These are phyloP conservation scores for Agrocybe praecox DNA, from an alignment of 768 basidiomycete genomes.

Conservation along the genomic window DNA sequence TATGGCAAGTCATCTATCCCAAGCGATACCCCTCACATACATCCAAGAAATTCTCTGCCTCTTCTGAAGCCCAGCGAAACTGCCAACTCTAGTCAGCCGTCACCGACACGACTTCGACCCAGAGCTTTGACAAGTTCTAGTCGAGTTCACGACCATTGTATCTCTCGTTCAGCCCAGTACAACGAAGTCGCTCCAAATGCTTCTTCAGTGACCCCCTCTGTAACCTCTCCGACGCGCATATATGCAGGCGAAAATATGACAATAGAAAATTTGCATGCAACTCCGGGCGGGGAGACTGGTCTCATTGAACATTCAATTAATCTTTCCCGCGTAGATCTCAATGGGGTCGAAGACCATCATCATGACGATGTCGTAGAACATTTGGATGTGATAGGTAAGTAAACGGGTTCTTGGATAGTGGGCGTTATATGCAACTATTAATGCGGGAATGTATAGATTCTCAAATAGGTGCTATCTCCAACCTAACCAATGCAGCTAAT, in stretches of 20 bases:
- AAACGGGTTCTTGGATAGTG: neutral
- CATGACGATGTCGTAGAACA: conserved; percentile 84
- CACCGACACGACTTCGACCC: conserved; percentile 20
- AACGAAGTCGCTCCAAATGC: conserved; percentile 3
- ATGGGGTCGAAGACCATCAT: conserved; percentile 42
- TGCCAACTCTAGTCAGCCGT: neutral
- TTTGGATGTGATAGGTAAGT: conserved; percentile 74
- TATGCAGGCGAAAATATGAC: conserved; percentile 29
- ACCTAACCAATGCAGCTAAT: conserved; percentile 79
- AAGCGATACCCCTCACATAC: neutral
- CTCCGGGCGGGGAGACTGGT: conserved; percentile 36
- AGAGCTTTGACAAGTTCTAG: conserved; percentile 34
- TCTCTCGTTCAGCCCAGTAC: conserved; percentile 17
- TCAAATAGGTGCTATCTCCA: conserved; percentile 73
- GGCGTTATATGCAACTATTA: neutral
- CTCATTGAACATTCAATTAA: conserved; percentile 49
- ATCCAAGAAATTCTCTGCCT: neutral
- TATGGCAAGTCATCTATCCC: neutral
- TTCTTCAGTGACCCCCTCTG: conserved; percentile 4
- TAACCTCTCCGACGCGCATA: neutral
- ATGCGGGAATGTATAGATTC: conserved; percentile 49
- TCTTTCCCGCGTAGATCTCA: conserved; percentile 26
- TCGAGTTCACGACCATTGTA: conserved; percentile 37
- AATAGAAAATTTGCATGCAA: conserved; percentile 42
- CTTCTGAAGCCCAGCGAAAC: neutral